Base-by-base conservation (phyloP, 1,139 yeast genomes). In the Hansenula lynferdii region DNA sequence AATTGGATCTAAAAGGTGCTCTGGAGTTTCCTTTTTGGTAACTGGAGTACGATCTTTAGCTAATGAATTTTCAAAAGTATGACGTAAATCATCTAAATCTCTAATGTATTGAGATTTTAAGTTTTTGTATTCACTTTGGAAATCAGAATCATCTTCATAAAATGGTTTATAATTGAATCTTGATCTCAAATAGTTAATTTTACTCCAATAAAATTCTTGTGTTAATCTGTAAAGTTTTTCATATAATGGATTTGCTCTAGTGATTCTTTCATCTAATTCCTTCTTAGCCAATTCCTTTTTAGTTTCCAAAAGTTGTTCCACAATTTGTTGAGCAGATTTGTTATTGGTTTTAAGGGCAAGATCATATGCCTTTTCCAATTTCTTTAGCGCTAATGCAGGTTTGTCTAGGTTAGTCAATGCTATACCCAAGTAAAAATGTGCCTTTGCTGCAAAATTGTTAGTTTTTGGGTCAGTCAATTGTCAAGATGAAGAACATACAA, bases 1-100 rank as follows among this genome's bases (percentile, higher is more conserved):
- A 21, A 72, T 69, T 7, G 78, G 78, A 43, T 72, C 77, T 14
- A 69, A 42, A 16, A 70, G 51, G 38, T 58, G 60, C 24, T 69
- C 75, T 0, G 77, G 77, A 1, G 67, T 65, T 16, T 67, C 67
- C 6, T 51, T 55, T 7, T 41, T 18, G 15, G 12, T 16, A 9
- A 14, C 10, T 27, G 45, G 38, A 9, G 30, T 14, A 10, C 30
- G 9, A 28, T 28, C 30, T 18, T 28, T 28, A 6, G 30, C 21
- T 28, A 28, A 28, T 11, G 18, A n/a, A 10, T 20, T 7, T 28
- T 51, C 49, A 36, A 67, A 62, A 16, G 60, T 48, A 12, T 50
- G 41, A 11, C 47, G 42, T 21, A 66, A 43, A 28, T 54, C 55
- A 26, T 48, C 43, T 10, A 60, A 37, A 37, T 62, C 60, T 14